Base-by-base conservation (phyloP, 257 asterid genomes). In the Paraleonurus japonicus region DNA sequence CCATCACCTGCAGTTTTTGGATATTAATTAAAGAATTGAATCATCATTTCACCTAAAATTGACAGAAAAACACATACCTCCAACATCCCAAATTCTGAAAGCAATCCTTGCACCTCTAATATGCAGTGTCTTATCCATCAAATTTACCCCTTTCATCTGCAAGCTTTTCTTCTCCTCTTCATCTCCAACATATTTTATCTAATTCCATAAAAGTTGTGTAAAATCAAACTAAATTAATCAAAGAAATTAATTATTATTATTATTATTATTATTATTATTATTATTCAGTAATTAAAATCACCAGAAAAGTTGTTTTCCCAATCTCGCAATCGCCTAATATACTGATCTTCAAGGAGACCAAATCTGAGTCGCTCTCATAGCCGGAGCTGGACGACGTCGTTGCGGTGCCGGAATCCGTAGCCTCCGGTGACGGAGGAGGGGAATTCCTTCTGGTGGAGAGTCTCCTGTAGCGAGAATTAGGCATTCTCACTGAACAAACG, bases 271-370 rank as follows among this genome's bases (percentile, higher is more conserved):
- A 67, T 2, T 13, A 0, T 20, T 3, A n/a, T 9, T 51, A 4
- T 37, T 3, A n/a, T 4, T 8, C 7, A 2, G 8, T 33, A 19
- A 33, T 19, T 5, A n/a, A n/a, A n/a, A 80, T 75, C 53, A 92
- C 98, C 90, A 85, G 83, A 74, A 93, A 93, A 76, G 88, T 88
- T 24, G 98, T 93, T 78, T 93, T 93, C 11, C 97, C 98, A 79
- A 85, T 93, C 85, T 85, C 89, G 78, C 90, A 90, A 86, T 93
- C 98, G 26, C 98, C 98, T 79, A 93, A 81, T 16, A 90, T 41
- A 47, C 94, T 87, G 78, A 93, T 90, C 89, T 93, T 93, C 75
- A 93, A 84, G 47, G 92, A 69, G 68, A 93, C 97, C 22, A 88
- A 86, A 84, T 93, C 97, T 4, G 97, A 87, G 76, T 88, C 98